Conservation (phyloP, 225 moss, liverwort and hornwort genomes). For the Polytrichum formosum region DNA sequence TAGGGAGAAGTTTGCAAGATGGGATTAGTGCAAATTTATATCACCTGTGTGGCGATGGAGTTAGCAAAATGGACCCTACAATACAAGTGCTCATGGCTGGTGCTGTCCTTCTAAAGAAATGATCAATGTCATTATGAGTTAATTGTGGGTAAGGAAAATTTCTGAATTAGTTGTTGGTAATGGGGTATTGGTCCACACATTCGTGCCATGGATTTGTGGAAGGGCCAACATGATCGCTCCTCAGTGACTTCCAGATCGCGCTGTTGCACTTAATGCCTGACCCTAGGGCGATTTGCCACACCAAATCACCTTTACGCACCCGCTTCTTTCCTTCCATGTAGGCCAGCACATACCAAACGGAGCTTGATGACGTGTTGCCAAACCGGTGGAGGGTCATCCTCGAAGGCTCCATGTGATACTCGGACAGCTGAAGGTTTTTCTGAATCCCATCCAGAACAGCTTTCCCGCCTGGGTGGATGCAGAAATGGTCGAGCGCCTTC, state of each 20-base stretch:
- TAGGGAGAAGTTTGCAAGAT: conserved; percentile 21
- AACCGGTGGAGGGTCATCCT: conserved; percentile 42
- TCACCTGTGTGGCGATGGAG: conserved; percentile 10
- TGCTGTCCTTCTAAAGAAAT: neutral
- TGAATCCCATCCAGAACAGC: conserved; percentile 44
- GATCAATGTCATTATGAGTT: neutral
- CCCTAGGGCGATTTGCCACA: conserved; percentile 47
- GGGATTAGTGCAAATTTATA: conserved; percentile 1
- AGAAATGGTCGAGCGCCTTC: conserved; percentile 32
- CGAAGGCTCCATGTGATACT: conserved; percentile 34
- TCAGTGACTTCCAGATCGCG: conserved; percentile 36
- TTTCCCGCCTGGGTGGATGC: conserved; percentile 49
- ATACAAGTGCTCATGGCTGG: conserved; percentile 12
- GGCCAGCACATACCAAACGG: conserved; percentile 44
- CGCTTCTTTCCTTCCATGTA: conserved; percentile 44
- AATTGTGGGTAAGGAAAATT: neutral
- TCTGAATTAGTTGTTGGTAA: neutral
- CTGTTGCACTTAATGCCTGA: conserved; percentile 49
- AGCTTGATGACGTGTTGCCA: conserved; percentile 37
- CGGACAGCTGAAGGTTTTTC: conserved; percentile 26
- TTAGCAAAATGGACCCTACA: conserved; percentile 20
- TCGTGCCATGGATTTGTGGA: conserved; percentile 36
- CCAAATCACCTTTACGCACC: conserved; percentile 18
- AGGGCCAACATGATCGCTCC: neutral
- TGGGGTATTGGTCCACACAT: conserved; percentile 24